Conservation (phyloP, 2,329 filamentous ascomycete species). For the Exophiala aquamarina region DNA sequence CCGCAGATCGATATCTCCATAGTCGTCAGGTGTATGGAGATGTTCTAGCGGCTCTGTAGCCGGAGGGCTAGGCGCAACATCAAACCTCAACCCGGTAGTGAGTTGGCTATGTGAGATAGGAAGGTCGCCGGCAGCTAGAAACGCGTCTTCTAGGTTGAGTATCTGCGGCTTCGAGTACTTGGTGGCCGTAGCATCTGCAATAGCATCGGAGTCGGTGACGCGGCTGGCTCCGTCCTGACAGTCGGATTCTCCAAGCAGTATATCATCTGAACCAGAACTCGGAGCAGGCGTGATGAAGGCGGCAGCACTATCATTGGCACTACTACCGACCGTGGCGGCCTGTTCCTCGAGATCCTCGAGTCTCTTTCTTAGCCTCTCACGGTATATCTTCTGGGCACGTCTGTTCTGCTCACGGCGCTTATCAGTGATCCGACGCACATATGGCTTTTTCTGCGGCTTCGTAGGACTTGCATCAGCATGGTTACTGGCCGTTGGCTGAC, state of each 20-base stretch:
- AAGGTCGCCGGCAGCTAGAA: constrained; percentile 20
- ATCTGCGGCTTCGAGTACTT: neutral
- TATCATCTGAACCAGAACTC: no score
- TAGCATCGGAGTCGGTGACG: no score
- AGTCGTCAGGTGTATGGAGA: constrained; percentile 12
- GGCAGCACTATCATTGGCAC: no score
- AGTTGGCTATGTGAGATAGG: constrained; percentile 1
- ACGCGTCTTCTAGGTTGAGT: constrained; percentile 19
- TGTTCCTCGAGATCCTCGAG: constrained; percentile 18
- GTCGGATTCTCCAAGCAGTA: no score
- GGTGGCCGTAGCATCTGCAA: no score
- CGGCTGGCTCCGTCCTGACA: no score
- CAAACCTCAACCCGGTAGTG: constrained; percentile 3
- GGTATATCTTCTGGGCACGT: constrained; percentile 24
- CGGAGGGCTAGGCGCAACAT: constrained; percentile 3
- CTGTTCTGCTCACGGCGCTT: constrained; percentile 27
- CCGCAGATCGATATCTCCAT: constrained; percentile 15
- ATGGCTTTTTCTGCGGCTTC: constrained; percentile 14
- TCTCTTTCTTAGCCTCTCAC: constrained; percentile 22
- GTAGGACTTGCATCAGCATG: neutral
- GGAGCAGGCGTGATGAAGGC: no score
- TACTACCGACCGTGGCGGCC: neutral
- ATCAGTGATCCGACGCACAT: constrained; percentile 32
- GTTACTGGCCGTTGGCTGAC: neutral
- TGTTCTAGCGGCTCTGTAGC: constrained; percentile 4